Base-by-base conservation (phyloP, 1,139 yeast genomes). In the Pneumocystis carinii region DNA sequence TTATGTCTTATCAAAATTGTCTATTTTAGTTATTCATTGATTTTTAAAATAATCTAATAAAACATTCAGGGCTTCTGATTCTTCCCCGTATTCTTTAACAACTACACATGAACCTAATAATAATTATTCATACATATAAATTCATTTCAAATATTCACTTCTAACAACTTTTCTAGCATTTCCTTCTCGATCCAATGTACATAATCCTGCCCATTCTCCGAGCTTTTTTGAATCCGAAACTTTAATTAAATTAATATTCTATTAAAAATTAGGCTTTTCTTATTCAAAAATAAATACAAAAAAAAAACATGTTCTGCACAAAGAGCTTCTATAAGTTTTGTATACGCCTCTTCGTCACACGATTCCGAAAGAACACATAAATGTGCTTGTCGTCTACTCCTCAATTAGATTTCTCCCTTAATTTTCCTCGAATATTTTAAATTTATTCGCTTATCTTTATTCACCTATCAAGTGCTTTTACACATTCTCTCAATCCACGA, bases 191-290 rank as follows among this genome's bases (percentile, higher is more conserved):
- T 92, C 98, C 76, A 92, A 86, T 83, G 90, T 92, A 83, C 97
- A 94, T 75, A 92, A 85, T 86, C 99, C 99, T 76, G 97, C 98
- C 99, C 98, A 92, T 84, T 92, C 97, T 85, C 99, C 99, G 78
- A 92, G 87, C 83, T 89, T 89, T 87, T 92, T 92, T 78, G 97
- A 96, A 78, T 94, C 98, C 74, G 97, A 89, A 74, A 92, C 97
- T 87, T 92, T 92, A 86, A 94, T 87, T 80, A 92, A 85, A 75
- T 98, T 97, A 74, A 92, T 89, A 83, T 89, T 89, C 59, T 37
- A 19, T 29, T 48, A 48, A 48, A 48, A 48, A 48, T 48, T 48
- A 48, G 32, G 14, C 12, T 10, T 24, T 24, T 19, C 15, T 24
- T 24, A 19, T 48, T 41, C 19, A 24, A 41, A n/a, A 41, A 17